A percentile compares a stretch with the other conserved stretches of the same genome.
These are phyloP conservation scores for Podila epicladia DNA, from an alignment of 192 early-diverging fungal genomes.

Conservation along the genomic window DNA sequence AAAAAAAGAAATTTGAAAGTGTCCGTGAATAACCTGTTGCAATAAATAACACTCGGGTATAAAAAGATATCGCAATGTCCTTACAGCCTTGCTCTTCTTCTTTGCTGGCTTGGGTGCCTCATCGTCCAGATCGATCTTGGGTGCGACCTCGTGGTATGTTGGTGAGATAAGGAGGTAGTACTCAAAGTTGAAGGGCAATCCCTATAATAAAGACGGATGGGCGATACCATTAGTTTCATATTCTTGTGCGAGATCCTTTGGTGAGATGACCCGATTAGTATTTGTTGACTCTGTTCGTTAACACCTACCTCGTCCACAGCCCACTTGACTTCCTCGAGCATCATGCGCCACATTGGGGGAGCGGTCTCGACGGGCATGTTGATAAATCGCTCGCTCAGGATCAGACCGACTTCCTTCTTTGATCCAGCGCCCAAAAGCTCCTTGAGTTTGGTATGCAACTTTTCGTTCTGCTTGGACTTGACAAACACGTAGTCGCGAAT, in stretches of 20 bases:
- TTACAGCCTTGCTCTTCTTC: conserved; percentile 57
- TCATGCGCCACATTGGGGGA: conserved; percentile 92
- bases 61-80: conserved; percentile 1
- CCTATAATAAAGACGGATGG: conserved; percentile 28
- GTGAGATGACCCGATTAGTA: no score
- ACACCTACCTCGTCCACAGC: conserved; percentile 70
- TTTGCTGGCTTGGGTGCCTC: conserved; percentile 50
- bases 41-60: not conserved
- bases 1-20: not conserved
- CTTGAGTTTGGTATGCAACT: conserved; percentile 39
- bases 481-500: conserved; percentile 72
- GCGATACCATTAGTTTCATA: not conserved
- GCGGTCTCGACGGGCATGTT: conserved; percentile 97
- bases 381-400: conserved; percentile 90
- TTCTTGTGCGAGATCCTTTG: not conserved
- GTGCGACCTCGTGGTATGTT: conserved; percentile 82
- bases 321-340: conserved; percentile 83
- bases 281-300: no score
- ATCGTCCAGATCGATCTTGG: conserved; percentile 65
- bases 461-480: conserved; percentile 61
- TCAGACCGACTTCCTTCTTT: conserved; percentile 63
- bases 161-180: conserved; percentile 85
- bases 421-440: conserved; percentile 49
- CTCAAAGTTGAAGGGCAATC: conserved; percentile 81
- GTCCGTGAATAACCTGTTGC: not conserved